Evolutionary conservation across 345 rosid species (phyloP), one percentile per base, ranked within the genome.

Genomic region (Turnera subulata): DNA sequence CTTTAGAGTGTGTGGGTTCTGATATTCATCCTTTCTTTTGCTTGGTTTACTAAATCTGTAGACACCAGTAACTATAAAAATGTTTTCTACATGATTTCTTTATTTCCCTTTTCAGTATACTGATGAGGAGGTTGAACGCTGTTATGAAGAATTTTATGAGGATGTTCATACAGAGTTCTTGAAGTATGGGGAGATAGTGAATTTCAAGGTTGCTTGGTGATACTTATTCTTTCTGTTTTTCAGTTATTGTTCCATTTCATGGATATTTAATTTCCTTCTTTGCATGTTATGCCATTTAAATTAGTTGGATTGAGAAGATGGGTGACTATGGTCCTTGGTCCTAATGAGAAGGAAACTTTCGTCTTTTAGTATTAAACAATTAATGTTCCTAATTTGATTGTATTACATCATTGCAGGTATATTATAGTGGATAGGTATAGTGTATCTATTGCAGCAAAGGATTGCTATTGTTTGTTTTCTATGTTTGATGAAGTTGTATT

Each of bases 151-250:
- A 70, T 89, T 93, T 78, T 93, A 93, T 46, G 97, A 89, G 73
- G 99, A 93, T 72, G 97, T 89, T 51, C 99, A 89, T 72, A 86
- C 99, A 22, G 99, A 93, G 78, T 89, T 93, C 71, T 75, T 80
- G 78, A 93, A 89, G 77, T 93, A 70, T 70, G 99, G 99, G 53
- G 97, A 89, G 73, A 81, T 89, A 70, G 78, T 93, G 38, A 93
- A 93, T 76, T 93, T 93, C 72, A 93, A 93, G 97, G 98, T 92
- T 46, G 73, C 53, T 63, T n/a, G 39, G 40, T 70, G 26, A 45
- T 22, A 26, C 68, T 25, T 51, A 11, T 66, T 49, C 20, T 25
- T 33, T 39, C 26, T 53, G 6, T 14, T 19, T 19, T 19, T n/a
- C 42, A 16, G 22, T 56, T 19, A 43, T 38, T 26, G 5, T 4